phyloP scores from a whole-genome alignment of 257 asterid genomes.

The Penstemon eatonii region DNA sequence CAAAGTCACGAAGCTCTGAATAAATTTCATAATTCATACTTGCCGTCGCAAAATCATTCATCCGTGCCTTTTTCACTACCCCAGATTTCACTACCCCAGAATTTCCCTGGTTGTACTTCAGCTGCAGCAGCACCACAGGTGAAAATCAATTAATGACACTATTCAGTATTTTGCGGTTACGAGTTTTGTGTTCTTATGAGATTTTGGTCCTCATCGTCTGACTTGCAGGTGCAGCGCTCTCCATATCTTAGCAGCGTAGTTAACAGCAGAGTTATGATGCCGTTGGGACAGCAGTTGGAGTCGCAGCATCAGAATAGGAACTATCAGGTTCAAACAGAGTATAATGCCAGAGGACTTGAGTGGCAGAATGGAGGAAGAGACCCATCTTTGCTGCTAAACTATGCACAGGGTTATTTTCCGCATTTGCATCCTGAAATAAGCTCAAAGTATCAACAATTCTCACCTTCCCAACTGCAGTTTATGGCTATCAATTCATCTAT shows the following conservation, averaged over 20 bases:
- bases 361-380: slow-evolving; percentile 32
- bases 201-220: too few species aligned
- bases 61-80: slow-evolving; percentile 38
- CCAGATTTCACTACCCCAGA: slow-evolving; percentile 44
- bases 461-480: slow-evolving; percentile 44
- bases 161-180: too few species aligned
- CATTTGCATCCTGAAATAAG: slow-evolving; percentile 46
- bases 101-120: slow-evolving; percentile 38
- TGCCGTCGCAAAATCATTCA: slow-evolving; percentile 42
- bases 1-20: slow-evolving; percentile 23
- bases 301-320: slow-evolving; percentile 36
- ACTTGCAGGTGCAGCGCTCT: slow-evolving; percentile 20
- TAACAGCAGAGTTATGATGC: slow-evolving; percentile 10
- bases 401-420: slow-evolving; percentile 45
- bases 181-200: too few species aligned
- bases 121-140: slow-evolving; percentile 59
- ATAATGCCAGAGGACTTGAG: slow-evolving; percentile 35
- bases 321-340: slow-evolving; percentile 29
- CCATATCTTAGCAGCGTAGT: slow-evolving; percentile 38
- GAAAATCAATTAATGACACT: not conserved
- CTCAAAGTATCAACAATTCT: slow-evolving; percentile 40
- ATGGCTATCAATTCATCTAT: slow-evolving; percentile 27
- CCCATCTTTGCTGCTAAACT: slow-evolving; percentile 42
- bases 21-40: slow-evolving; percentile 31
- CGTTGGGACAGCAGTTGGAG: slow-evolving; percentile 32